These are phyloP conservation scores for Colletotrichum lentis DNA, from an alignment of 2,329 filamentous ascomycete genomes.

Conservation along the genomic window DNA sequence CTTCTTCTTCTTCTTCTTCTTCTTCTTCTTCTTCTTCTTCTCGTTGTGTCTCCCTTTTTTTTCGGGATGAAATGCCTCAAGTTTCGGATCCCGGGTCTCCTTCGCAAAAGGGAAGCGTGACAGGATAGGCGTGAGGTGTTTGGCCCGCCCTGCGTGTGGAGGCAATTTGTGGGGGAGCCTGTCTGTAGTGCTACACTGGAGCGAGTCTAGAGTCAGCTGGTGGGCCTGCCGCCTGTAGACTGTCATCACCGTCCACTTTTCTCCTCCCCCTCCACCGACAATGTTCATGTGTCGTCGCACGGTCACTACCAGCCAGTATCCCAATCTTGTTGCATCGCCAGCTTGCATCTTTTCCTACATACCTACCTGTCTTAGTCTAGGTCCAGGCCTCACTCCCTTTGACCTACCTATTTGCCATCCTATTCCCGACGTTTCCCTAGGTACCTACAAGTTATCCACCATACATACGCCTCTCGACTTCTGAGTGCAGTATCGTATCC, in stretches of 20 bases:
- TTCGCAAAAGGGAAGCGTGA: neutral
- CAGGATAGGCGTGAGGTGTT: neutral
- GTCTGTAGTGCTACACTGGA: too few relatives aligned
- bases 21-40: neutral
- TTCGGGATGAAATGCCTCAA: neutral
- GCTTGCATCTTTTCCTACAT: neutral
- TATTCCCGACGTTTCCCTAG: neutral
- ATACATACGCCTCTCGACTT: neutral
- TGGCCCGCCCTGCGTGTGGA: neutral
- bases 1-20: neutral
- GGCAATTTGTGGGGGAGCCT: slow-evolving; percentile 3
- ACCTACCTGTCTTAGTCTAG: neutral
- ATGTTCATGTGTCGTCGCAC: neutral
- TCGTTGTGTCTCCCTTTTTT: neutral
- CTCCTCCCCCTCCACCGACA: neutral
- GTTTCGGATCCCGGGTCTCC: neutral
- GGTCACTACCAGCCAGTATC: neutral
- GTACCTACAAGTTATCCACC: too few relatives aligned
- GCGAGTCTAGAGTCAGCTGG: neutral
- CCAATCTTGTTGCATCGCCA: neutral
- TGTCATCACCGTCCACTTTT: slow-evolving; percentile 30
- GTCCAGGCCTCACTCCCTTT: too few relatives aligned
- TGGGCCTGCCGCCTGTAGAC: slow-evolving; percentile 18
- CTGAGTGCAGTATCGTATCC: neutral
- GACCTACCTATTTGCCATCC: neutral